Evolutionary conservation across 148 eudicot genomes (phyloP), one percentile per base, ranked within the genome.

Genomic region (Vaccinium darrowii): DNA sequence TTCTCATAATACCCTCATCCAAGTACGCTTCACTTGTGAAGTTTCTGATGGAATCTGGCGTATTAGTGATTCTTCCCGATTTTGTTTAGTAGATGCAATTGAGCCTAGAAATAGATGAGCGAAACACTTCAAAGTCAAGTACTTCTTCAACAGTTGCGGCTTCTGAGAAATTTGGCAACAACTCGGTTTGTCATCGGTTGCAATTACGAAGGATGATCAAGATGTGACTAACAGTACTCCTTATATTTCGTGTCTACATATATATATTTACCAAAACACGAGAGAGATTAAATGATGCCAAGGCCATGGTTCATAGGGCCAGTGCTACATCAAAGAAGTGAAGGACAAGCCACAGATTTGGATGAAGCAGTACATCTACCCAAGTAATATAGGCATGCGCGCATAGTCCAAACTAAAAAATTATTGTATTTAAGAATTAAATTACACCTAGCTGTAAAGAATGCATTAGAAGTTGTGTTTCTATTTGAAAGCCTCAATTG

Each of bases 61-160:
- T 3, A 23, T 63, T n/a, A 63, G 4, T 23, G 12, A 58, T n/a
- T 18, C 18, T 0, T 18, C 5, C 63, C 8, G n/a, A 19, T 30
- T 30, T 30, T 30, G 30, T 30, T 0, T 30, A 30, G 30, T 30
- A 81, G 49, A 14, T 1, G 36, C 85, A 91, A 91, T 25, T 91
- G 76, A 83, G 91, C 88, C n/a, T 86, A 57, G 89, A 86, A 6
- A 84, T 89, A 87, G 88, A 86, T 49, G 90, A 89, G 81, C 88
- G 76, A 67, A 86, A 88, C 87, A 86, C 88, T 21, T 89, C 91
- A 23, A 81, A 84, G 83, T 91, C 92, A 5, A 89, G 73, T 67
- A 67, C 88, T 71, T 88, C 90, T 53, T 88, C 91, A 7, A 81
- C 86, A 30, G 76, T 86, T 83, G 84, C 62, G 33, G 71, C 52